These are phyloP conservation scores for Penicillium oxalicum DNA, from an alignment of 2,329 filamentous ascomycete genomes.

Conservation along the genomic window DNA sequence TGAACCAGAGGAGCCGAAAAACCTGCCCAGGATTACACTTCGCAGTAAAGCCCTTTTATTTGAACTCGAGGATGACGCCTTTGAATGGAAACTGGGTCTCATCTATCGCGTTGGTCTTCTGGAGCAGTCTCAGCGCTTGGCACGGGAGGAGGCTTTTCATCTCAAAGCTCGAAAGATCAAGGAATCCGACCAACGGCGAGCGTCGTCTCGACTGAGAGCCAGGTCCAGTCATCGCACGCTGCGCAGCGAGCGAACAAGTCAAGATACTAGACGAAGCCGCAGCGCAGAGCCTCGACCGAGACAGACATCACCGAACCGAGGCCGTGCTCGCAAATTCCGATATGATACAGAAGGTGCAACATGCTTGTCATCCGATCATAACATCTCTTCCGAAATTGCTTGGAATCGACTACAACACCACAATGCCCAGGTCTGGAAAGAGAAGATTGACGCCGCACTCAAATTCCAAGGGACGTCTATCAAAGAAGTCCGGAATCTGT, in stretches of 20 bases:
- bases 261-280: conserved; percentile 46
- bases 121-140: conserved; percentile 84
- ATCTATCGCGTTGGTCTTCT: conserved; percentile 86
- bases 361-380: conserved; percentile 64
- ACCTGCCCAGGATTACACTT: conserved; percentile 77
- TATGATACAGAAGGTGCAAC: conserved; percentile 78
- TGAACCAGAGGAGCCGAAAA: conserved; percentile 75
- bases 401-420: conserved; percentile 67
- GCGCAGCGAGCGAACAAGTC: conserved; percentile 34
- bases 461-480: conserved; percentile 65
- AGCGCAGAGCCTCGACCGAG: conserved; percentile 49
- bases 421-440: conserved; percentile 88
- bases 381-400: conserved; percentile 70
- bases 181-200: conserved; percentile 55
- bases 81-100: conserved; percentile 93
- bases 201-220: conserved; percentile 48
- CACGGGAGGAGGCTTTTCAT: conserved; percentile 81
- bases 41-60: conserved; percentile 78
- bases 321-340: conserved; percentile 38
- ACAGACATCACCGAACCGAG: conserved; percentile 28
- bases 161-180: conserved; percentile 80
- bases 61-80: conserved; percentile 90
- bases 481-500: conserved; percentile 69
- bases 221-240: conserved; percentile 46
- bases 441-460: conserved; percentile 74